Conservation (phyloP, 768 basidiomycete species). For the Asterophora parasitica region DNA sequence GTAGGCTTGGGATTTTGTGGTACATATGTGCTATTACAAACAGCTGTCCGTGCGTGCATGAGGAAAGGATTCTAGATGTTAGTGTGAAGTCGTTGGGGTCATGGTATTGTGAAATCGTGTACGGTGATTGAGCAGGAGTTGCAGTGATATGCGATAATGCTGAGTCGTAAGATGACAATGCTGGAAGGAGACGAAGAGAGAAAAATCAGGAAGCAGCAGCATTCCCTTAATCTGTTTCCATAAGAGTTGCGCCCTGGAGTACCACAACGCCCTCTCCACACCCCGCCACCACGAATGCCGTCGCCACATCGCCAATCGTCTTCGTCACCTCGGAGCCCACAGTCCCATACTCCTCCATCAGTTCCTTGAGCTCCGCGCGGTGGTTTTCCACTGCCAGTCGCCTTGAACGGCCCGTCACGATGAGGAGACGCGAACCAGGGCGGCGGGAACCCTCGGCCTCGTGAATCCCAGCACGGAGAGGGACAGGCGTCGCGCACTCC, state of each 20-base stretch:
- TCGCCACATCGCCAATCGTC: constrained; percentile 83
- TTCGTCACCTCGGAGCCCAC: constrained; percentile 65
- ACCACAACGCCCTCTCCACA: constrained; percentile 60
- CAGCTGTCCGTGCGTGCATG: too few relatives aligned
- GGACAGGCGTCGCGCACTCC: constrained; percentile 48
- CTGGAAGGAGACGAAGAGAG: too few relatives aligned
- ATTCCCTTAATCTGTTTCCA: background rate
- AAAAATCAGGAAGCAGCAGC: background rate
- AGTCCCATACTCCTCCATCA: constrained; percentile 53
- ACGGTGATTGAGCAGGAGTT: too few relatives aligned
- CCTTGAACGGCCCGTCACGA: constrained; percentile 72
- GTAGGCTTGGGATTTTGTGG: too few relatives aligned
- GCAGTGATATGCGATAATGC: background rate
- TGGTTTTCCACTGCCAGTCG: constrained; percentile 73
- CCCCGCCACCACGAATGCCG: constrained; percentile 65
- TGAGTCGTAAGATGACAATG: background rate
- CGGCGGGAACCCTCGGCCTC: constrained; percentile 29
- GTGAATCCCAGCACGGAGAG: constrained; percentile 54
- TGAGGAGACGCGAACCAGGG: constrained; percentile 39
- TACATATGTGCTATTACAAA: too few relatives aligned
- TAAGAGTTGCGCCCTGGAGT: constrained; percentile 46
- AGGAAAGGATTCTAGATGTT: too few relatives aligned
- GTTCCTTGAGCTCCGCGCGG: constrained; percentile 57
- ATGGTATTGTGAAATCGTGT: too few relatives aligned
- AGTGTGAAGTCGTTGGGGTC: too few relatives aligned